These are phyloP conservation scores for Violaceomyces palustris DNA, from an alignment of 1,284 basidiomycete species.

Conservation along the genomic window DNA sequence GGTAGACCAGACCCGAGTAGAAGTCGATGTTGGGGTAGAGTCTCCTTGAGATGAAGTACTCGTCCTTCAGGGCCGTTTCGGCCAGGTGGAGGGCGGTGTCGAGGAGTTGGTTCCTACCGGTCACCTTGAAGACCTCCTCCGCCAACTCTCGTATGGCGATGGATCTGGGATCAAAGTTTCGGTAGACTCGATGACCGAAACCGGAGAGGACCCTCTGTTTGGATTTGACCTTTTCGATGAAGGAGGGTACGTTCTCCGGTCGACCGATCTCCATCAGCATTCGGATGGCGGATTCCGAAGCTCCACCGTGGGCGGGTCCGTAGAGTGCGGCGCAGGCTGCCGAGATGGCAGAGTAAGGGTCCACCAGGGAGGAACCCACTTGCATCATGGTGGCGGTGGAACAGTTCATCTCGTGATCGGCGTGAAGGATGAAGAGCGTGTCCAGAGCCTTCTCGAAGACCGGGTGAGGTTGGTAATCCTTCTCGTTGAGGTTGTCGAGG, in stretches of 20 bases:
- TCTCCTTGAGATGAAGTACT: slow-evolving; percentile 59
- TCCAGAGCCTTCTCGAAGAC: slow-evolving; percentile 78
- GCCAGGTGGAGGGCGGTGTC: slow-evolving; percentile 82
- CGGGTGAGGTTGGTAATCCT: slow-evolving; percentile 67
- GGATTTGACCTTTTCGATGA: slow-evolving; percentile 67
- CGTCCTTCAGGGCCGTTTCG: slow-evolving; percentile 78
- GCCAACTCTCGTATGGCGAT: slow-evolving; percentile 81
- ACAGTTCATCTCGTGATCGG: slow-evolving; percentile 75
- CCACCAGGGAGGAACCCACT: slow-evolving; percentile 77
- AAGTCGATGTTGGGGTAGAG: slow-evolving; percentile 10
- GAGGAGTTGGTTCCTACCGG: slow-evolving; percentile 72
- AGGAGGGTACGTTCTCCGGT: slow-evolving; percentile 4
- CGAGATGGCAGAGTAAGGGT: slow-evolving; percentile 72
- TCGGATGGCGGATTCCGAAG: slow-evolving; percentile 10
- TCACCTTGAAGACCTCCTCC: slow-evolving; percentile 64
- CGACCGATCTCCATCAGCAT: slow-evolving; percentile 2
- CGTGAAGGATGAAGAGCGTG: slow-evolving; percentile 76
- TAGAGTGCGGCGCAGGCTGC: slow-evolving; percentile 19
- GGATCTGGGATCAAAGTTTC: slow-evolving; percentile 67
- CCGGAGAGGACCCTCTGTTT: slow-evolving; percentile 79
- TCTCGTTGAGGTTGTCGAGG: slow-evolving; percentile 70
- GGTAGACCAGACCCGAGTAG: slow-evolving; percentile 67
- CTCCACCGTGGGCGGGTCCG: slow-evolving; percentile 69
- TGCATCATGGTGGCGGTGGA: slow-evolving; percentile 70
- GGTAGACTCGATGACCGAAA: slow-evolving; percentile 66